Percentiles rank a stretch among this genome's conserved stretches.
Conservation (phyloP, 1,284 basidiomycete species). For the Trichosporon sp. region DNA sequence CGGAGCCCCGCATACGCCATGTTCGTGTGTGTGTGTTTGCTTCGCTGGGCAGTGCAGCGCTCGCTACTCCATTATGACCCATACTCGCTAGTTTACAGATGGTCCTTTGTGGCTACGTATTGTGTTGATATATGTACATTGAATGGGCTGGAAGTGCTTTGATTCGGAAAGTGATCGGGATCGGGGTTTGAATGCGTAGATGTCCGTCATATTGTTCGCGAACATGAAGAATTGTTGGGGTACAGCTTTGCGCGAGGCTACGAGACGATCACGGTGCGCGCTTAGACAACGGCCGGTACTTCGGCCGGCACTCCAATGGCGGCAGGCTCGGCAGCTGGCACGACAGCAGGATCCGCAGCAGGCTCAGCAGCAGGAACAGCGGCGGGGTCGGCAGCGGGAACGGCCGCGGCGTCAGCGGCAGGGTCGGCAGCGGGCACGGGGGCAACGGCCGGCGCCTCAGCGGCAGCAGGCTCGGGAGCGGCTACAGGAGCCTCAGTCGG, state of each 20-base stretch:
- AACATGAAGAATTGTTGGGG: not conserved
- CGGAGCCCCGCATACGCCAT: not conserved
- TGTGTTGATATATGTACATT: not conserved
- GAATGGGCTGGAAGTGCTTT: not conserved
- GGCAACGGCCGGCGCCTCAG: no score
- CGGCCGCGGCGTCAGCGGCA: no score
- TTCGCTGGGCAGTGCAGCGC: no score
- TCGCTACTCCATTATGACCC: not conserved
- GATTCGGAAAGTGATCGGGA: not conserved
- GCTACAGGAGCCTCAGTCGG: not conserved
- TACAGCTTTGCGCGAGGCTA: not conserved
- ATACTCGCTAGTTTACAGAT: constrained; percentile 15
- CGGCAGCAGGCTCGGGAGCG: no score
- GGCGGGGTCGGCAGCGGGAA: no score
- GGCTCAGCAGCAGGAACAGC: no score
- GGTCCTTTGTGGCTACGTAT: not conserved
- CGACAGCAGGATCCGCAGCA: no score
- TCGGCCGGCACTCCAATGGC: no score
- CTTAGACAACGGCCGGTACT: not conserved
- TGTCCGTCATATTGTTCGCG: not conserved
- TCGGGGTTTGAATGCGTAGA: not conserved
- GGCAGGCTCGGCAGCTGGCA: no score
- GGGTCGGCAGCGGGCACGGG: no score
- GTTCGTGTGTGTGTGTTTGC: no score
- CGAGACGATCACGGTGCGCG: no score